Evolutionary conservation across 768 basidiomycete genomes (phyloP), one percentile per base, ranked within the genome.

Genomic region (Psilocybe sp.): DNA sequence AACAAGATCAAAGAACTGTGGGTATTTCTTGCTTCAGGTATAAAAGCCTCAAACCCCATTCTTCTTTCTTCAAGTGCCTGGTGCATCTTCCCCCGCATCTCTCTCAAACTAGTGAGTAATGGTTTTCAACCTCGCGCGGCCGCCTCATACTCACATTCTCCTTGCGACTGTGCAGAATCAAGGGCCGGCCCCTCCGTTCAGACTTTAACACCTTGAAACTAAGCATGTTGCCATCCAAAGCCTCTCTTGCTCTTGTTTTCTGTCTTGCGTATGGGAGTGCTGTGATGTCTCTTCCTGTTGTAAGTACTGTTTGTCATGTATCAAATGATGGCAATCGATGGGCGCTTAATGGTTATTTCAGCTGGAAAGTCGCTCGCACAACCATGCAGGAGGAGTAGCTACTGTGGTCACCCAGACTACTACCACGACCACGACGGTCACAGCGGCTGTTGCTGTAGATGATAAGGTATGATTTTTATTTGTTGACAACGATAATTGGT

Each of bases 191-290:
- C 23, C 23, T 28, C 23, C 23, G 3, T 28, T 28, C 23, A 7
- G 23, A 28, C 23, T 28, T 28, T 28, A 4, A 4, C 7, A 28
- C 23, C 23, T 28, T 28, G 23, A 28, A 28, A 28, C 3, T 28
- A 53, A 51, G 44, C 44, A 54, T 47, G n/a, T 54, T 58, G 57
- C 57, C 57, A 55, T 58, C 57, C 28, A 55, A 53, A 47, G 48
- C 50, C 35, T 50, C 53, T 37, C 45, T 58, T 33, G 57, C 57
- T 53, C 49, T 55, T 40, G 53, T 53, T 48, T 49, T 52, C 44
- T 47, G 46, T 47, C 51, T 58, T 33, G 57, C 57, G 31, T 52
- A 47, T 45, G 42, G 49, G 20, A 37, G 51, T 41, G 51, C 50
- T 18, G 55, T 57, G 15, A 54, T 57, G 55, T 47, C 55, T 36